A percentile compares a stretch with the other conserved stretches of the same genome.
Conservation (phyloP, 345 rosid species). For the Camelina laxa region DNA sequence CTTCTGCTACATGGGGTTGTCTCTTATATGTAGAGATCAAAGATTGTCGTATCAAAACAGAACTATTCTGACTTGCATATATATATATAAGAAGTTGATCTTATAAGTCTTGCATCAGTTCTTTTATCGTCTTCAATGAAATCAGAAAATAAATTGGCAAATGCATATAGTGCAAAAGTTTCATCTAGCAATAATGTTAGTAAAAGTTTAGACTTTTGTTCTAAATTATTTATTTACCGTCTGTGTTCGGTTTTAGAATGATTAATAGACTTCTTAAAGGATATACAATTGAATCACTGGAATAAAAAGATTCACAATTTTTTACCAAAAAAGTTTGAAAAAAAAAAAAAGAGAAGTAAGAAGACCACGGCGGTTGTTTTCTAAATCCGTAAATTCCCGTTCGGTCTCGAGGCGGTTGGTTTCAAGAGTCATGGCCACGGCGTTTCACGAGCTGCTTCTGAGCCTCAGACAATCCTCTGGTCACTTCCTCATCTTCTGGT, state of each 20-base stretch:
- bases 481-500: slow-evolving; percentile 74
- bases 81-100: slow-evolving; percentile 23
- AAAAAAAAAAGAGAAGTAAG: neutral
- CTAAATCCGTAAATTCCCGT: neutral
- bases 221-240: neutral
- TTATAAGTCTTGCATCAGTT: slow-evolving; percentile 12
- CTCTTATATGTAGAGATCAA: slow-evolving; percentile 38
- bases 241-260: slow-evolving; percentile 14
- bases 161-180: neutral
- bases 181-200: neutral
- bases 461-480: slow-evolving; percentile 55
- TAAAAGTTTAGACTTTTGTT: slow-evolving; percentile 4
- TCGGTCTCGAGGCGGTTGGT: neutral
- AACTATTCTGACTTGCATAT: slow-evolving; percentile 31
- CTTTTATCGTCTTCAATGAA: neutral
- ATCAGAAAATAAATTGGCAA: slow-evolving; percentile 1
- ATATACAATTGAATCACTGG: neutral
- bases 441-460: slow-evolving; percentile 51
- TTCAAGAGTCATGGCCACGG: slow-evolving; percentile 40
- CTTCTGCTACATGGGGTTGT: slow-evolving; percentile 41
- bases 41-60: slow-evolving; percentile 18
- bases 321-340: neutral
- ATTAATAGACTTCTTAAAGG: neutral
- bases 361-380: neutral
- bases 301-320: slow-evolving; percentile 11